Percentiles rank a stretch among this genome's conserved stretches.
phyloP scores from a whole-genome alignment of 495 filamentous ascomycete genomes.

The Xylona heveae region DNA sequence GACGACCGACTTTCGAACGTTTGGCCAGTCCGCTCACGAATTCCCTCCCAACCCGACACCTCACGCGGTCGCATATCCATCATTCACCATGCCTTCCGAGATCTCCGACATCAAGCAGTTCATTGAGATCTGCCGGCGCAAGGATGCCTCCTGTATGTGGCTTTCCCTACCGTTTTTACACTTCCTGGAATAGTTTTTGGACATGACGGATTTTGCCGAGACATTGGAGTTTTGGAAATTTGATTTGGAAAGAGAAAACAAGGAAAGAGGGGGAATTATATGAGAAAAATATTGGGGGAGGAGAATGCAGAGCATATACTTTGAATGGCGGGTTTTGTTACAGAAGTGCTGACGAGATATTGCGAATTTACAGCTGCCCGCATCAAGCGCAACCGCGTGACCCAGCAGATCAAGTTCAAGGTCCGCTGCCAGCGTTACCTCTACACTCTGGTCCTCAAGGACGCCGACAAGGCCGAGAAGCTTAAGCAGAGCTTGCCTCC shows the following conservation, averaged over 20 bases:
- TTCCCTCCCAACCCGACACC: too few relatives aligned
- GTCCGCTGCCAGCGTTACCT: conserved; percentile 87
- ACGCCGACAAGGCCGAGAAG: conserved; percentile 98
- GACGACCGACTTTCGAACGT: too few relatives aligned
- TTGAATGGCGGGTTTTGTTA: too few relatives aligned
- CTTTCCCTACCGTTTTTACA: neutral
- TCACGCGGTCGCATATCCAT: too few relatives aligned
- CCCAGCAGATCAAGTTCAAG: conserved; percentile 97
- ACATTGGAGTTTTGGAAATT: too few relatives aligned
- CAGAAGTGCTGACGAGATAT: too few relatives aligned
- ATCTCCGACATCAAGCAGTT: conserved; percentile 99
- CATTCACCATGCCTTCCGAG: conserved; percentile 78
- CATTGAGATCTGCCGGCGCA: conserved; percentile 98
- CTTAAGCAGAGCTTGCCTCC: conserved; percentile 96
- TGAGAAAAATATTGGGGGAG: too few relatives aligned
- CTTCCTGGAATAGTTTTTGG: neutral
- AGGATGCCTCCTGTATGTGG: conserved; percentile 85
- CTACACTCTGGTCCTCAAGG: conserved; percentile 95
- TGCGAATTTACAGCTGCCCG: conserved; percentile 44
- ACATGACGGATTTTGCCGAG: too few relatives aligned
- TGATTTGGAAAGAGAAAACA: too few relatives aligned
- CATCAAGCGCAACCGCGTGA: conserved; percentile 87
- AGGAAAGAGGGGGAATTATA: too few relatives aligned
- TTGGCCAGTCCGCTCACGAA: too few relatives aligned
- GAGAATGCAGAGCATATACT: too few relatives aligned